Evolutionary conservation across 208 protist genomes (phyloP), one percentile per base, ranked within the genome.

Genomic region (Leishmania gerbilli): DNA sequence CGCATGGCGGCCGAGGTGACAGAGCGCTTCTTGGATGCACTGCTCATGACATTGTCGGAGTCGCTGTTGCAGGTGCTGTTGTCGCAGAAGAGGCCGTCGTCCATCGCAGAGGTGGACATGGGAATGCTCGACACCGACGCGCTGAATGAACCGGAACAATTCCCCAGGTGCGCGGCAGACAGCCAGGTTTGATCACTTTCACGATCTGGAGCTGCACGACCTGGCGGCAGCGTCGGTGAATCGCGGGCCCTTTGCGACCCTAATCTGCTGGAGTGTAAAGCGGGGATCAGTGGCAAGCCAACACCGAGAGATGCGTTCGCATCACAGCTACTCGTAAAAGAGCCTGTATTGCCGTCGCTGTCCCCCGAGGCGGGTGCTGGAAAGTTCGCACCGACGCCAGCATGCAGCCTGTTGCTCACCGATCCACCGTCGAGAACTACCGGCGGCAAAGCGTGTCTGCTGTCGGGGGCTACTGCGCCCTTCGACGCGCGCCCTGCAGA

Each of bases 41-140:
- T 21, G 71, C 72, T 86, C 64, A 82, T 19, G 42, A 17, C 67
- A 7, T 49, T 78, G 15, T 82, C 60, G 51, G 82, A 79, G 31
- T 82, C 82, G 45, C 72, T 82, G 55, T 56, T 21, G 27, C 64
- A 47, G 0, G 53, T 24, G n/a, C 27, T 72, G 62, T 7, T 21
- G 45, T 72, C 47, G 60, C 60, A n/a, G 47, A 42, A 72, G 31
- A 72, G 49, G 9, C 9, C 55, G 1, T 79, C 76, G 21, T 56
- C 49, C 8, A 40, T 24, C 45, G n/a, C 74, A 21, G 24, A 47
- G 56, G 3, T 21, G 4, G 56, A 49, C 19, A 65, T 19, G 4
- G 19, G 37, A 21, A 37, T 65, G 56, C 74, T 53, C 6, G 37
- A 21, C 34, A 34, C 31, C 19, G 74, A 77, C 37, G 31, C 53